Evolutionary conservation across 2,329 filamentous ascomycete genomes (phyloP), one percentile per base, ranked within the genome.

Genomic region (Diplodia scrobiculata): DNA sequence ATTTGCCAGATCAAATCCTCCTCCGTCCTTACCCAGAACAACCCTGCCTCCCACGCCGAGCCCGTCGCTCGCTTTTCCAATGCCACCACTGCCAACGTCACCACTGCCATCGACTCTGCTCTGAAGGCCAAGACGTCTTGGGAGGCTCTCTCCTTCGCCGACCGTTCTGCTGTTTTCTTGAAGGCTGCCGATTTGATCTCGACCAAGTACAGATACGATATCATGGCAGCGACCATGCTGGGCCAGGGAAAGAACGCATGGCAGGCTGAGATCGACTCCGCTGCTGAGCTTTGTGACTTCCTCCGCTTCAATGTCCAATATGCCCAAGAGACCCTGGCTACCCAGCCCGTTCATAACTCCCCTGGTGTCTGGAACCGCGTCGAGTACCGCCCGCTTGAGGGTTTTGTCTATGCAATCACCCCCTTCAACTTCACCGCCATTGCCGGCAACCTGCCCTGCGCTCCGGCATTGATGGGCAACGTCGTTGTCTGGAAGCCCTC

Each of bases 351-450:
- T 62, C 92, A 95, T 81, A 88, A 98, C 80, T 84, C 91, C 1
- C 81, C 90, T 1, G 92, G 92, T 47, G 86, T 96, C 45, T 97
- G 93, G 93, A 97, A 97, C 80, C 87, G 93, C 50, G 85, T 92
- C 68, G 93, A 97, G 80, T 88, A 97, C 83, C 86, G 93, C 47
- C 89, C 94, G 19, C 86, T 98, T 2, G 93, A 98, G 78, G 93
- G 93, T 19, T 97, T 98, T 78, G 92, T 98, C 68, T 97, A 97
- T 77, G 94, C 93, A 41, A 87, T 97, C 72, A 91, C 89, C 67
- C 93, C 93, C 51, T 98, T 97, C 85, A 98, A 98, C 83, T 98
- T 98, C 81, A 97, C 93, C 25, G 93, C 93, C 69, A 96, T 98
- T 72, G 92, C 88, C 11, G 94, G 89, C 66, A 97, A 97, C 80